phyloP scores from a whole-genome alignment of 805 yeast species.

The Hanseniaspora vineae region DNA sequence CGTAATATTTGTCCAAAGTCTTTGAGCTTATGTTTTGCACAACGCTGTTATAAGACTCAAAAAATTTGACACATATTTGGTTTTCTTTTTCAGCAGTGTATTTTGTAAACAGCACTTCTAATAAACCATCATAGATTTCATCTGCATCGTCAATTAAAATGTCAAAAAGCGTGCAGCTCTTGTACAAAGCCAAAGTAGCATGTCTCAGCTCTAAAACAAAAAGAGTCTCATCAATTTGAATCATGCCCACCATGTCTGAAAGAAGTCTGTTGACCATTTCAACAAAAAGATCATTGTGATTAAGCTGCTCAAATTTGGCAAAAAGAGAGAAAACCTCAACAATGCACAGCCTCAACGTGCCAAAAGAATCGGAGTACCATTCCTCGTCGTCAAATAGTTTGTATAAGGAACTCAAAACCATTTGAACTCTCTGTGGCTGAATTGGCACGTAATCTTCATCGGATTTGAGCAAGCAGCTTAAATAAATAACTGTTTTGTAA shows the following conservation, averaged over 20 bases:
- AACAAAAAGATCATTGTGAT: constrained; percentile 16
- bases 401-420: constrained; percentile 42
- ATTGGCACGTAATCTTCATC: constrained; percentile 26
- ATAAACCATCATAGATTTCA: constrained; percentile 29
- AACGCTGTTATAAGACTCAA: constrained; percentile 25
- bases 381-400: constrained; percentile 51
- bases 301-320: constrained; percentile 8
- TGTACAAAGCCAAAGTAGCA: constrained; percentile 32
- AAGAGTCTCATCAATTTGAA: constrained; percentile 24
- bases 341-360: constrained; percentile 36
- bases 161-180: constrained; percentile 17
- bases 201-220: constrained; percentile 31
- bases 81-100: constrained; percentile 12
- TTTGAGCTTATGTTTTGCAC: constrained; percentile 20
- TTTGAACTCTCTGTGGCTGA: constrained; percentile 50
- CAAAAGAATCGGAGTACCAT: constrained; percentile 45
- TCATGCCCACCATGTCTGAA: constrained; percentile 19
- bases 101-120: constrained; percentile 29
- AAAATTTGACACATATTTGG: constrained; percentile 25
- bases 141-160: constrained; percentile 20
- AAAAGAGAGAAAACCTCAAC: constrained; percentile 30
- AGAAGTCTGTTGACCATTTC: constrained; percentile 34
- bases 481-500: constrained; percentile 32
- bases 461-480: constrained; percentile 28
- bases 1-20: constrained; percentile 22